Conservation (phyloP, 2,329 filamentous ascomycete genomes). For the Remersonia thermophila region DNA sequence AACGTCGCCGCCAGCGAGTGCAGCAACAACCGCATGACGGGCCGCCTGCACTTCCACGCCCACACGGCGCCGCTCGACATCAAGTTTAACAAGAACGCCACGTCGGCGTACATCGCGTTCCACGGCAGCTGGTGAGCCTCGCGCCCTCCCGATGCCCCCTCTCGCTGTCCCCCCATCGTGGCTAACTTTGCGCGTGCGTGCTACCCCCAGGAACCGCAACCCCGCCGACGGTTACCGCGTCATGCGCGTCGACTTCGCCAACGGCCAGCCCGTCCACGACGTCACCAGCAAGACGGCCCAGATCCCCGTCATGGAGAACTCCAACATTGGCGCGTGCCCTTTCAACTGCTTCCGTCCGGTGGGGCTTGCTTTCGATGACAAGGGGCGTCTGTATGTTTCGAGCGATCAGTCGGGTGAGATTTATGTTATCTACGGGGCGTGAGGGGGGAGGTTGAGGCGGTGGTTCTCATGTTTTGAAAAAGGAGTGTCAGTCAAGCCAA, state of each 20-base stretch:
- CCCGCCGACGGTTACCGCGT: constrained; percentile 27
- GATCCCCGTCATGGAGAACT: constrained; percentile 37
- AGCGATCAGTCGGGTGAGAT: constrained; percentile 44
- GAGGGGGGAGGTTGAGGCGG: not conserved
- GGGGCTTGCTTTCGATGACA: constrained; percentile 28
- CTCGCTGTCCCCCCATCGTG: not conserved
- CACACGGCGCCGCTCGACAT: constrained; percentile 54
- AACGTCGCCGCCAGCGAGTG: constrained; percentile 17
- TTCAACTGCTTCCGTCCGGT: constrained; percentile 39
- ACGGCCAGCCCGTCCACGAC: constrained; percentile 21
- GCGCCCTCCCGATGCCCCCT: constrained; percentile 6
- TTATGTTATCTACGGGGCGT: constrained; percentile 26
- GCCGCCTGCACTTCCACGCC: constrained; percentile 39
- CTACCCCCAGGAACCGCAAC: constrained; percentile 18
- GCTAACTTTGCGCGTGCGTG: not conserved
- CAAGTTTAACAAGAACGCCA: constrained; percentile 45
- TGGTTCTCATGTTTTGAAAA: too few relatives aligned
- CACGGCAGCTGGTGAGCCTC: constrained; percentile 42
- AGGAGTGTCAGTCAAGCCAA: too few relatives aligned
- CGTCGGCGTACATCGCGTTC: constrained; percentile 46
- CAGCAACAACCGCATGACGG: constrained; percentile 19
- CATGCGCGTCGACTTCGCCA: constrained; percentile 23
- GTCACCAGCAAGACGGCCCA: constrained; percentile 28
- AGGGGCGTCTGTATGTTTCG: constrained; percentile 40
- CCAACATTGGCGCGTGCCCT: constrained; percentile 32